Evolutionary conservation across 495 filamentous ascomycete genomes (phyloP).

Genomic region (Penicillium macrosclerotiorum): DNA sequence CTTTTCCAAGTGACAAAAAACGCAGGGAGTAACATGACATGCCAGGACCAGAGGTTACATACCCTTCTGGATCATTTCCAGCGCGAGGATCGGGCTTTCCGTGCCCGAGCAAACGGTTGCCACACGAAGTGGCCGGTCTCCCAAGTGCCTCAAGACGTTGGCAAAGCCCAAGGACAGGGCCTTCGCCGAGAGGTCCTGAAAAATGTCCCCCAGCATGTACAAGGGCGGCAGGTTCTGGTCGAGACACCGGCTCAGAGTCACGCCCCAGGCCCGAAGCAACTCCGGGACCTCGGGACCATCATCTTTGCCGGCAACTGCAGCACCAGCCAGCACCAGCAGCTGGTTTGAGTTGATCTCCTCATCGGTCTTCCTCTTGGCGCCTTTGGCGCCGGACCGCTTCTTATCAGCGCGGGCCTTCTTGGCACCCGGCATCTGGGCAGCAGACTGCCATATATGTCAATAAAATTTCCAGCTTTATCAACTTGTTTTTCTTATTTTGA

Average conservation of each 20-base stretch:
- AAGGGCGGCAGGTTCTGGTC: slow-evolving; percentile 43
- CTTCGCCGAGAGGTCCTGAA: slow-evolving; percentile 39
- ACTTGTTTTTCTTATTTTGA: no score
- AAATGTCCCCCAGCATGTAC: slow-evolving; percentile 48
- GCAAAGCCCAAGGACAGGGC: slow-evolving; percentile 37
- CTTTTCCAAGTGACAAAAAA: not conserved
- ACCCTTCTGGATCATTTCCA: slow-evolving; percentile 52
- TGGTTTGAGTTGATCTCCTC: not conserved
- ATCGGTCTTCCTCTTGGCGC: no score
- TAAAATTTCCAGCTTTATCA: no score
- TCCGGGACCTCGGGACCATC: slow-evolving; percentile 16
- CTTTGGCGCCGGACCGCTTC: no score
- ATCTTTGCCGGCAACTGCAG: slow-evolving; percentile 7
- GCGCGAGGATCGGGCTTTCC: slow-evolving; percentile 70
- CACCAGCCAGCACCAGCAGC: slow-evolving; percentile 4
- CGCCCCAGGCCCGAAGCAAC: not conserved
- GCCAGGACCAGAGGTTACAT: slow-evolving; percentile 11
- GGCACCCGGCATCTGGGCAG: not conserved
- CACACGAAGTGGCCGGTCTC: slow-evolving; percentile 51
- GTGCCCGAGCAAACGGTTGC: slow-evolving; percentile 84
- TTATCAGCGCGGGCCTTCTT: no score
- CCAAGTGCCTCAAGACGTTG: slow-evolving; percentile 34
- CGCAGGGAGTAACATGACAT: not conserved
- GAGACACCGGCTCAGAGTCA: slow-evolving; percentile 15
- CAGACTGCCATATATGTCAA: no score